These are phyloP conservation scores for Ophiostoma ulmi DNA, from an alignment of 2,329 filamentous ascomycete genomes.

Conservation along the genomic window DNA sequence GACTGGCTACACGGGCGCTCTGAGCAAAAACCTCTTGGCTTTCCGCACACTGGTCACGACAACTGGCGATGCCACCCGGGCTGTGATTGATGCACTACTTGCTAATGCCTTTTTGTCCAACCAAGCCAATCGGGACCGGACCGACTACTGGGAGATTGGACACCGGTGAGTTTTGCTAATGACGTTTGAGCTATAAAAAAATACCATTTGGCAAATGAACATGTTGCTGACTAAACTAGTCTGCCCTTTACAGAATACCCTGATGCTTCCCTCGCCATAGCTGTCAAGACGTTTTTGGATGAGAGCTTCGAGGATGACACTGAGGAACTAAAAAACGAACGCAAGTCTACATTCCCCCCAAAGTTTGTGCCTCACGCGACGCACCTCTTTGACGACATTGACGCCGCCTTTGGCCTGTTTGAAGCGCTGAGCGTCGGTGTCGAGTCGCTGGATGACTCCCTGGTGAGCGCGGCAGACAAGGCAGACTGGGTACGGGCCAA, in stretches of 20 bases:
- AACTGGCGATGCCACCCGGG: conserved; percentile 72
- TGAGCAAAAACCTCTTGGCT: conserved; percentile 81
- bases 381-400: conserved; percentile 55
- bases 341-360: conserved; percentile 47
- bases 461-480: conserved; percentile 45
- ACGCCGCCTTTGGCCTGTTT: conserved; percentile 54
- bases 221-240: conserved; percentile 14
- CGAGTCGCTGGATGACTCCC: conserved; percentile 47
- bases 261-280: conserved; percentile 71
- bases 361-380: conserved; percentile 56
- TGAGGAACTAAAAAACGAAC: conserved; percentile 37
- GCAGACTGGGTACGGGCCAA: conserved; percentile 52
- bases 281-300: conserved; percentile 67
- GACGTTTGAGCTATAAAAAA: no score
- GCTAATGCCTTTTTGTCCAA: conserved; percentile 75
- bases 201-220: no score
- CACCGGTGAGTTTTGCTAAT: conserved; percentile 45
- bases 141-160: conserved; percentile 63
- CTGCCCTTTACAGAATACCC: conserved; percentile 43
- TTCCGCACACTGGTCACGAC: conserved; percentile 80
- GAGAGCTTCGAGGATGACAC: conserved; percentile 55
- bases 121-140: conserved; percentile 66
- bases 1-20: conserved; percentile 88
- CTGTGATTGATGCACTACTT: conserved; percentile 77
- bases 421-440: conserved; percentile 53